Percentiles rank a stretch among this genome's conserved stretches.
phyloP scores from a whole-genome alignment of 768 basidiomycete genomes.

The Lentinula edodes region DNA sequence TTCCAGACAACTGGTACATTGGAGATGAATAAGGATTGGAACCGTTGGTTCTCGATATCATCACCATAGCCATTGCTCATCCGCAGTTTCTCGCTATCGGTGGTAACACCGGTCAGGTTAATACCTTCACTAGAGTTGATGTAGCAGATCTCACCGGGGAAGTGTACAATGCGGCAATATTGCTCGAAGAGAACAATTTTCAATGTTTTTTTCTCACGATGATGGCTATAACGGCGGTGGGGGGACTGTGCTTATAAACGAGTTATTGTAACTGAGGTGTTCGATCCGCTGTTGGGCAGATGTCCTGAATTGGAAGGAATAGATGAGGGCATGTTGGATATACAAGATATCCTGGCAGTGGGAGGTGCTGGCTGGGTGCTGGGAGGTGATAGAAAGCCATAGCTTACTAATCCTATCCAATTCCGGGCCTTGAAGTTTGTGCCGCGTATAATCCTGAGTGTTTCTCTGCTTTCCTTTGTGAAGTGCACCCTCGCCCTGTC shows the following conservation, averaged over 20 bases:
- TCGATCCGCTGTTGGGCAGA: neutral
- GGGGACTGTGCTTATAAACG: neutral
- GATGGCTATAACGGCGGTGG: neutral
- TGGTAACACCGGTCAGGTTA: slow-evolving; percentile 2
- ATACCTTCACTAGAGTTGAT: slow-evolving; percentile 2
- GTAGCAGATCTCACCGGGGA: slow-evolving; percentile 2
- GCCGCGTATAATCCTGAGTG: too few relatives aligned
- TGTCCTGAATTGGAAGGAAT: neutral
- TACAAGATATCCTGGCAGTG: neutral
- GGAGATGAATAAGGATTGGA: neutral
- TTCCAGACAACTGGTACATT: slow-evolving; percentile 3
- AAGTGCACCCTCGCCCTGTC: too few relatives aligned
- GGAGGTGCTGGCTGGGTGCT: too few relatives aligned
- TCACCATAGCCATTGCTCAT: neutral
- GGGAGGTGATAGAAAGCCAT: too few relatives aligned
- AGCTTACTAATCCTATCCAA: too few relatives aligned
- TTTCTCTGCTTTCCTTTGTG: too few relatives aligned
- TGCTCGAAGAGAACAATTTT: neutral
- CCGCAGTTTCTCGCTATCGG: slow-evolving; percentile 7
- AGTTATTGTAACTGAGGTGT: neutral
- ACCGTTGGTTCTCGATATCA: neutral
- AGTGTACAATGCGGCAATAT: neutral
- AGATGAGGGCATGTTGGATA: neutral
- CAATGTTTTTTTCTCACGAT: neutral
- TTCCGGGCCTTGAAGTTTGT: too few relatives aligned